Evolutionary conservation across 2,329 filamentous ascomycete species (phyloP).

Genomic region (Coniella vitis): DNA sequence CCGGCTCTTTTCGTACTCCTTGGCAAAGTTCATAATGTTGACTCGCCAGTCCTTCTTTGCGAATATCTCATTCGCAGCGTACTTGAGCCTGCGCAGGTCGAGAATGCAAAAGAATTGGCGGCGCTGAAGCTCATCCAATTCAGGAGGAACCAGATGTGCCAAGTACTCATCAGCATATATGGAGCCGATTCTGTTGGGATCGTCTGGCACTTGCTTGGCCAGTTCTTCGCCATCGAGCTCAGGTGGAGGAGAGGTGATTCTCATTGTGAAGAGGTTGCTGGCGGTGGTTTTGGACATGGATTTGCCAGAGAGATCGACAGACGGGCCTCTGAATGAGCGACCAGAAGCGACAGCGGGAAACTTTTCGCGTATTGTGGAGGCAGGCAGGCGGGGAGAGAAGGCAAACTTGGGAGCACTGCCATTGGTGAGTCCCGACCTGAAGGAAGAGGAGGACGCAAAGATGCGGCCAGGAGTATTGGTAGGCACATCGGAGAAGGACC

Average conservation of each 20-base stretch:
- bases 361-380: conserved; percentile 39
- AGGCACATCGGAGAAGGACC: conserved; percentile 14
- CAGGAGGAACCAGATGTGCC: conserved; percentile 47
- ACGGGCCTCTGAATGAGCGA: conserved; percentile 36
- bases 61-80: conserved; percentile 55
- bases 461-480: conserved; percentile 27
- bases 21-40: conserved; percentile 56
- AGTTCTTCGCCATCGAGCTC: conserved; percentile 50
- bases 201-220: conserved; percentile 45
- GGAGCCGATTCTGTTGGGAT: conserved; percentile 44
- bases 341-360: conserved; percentile 41
- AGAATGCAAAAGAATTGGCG: conserved; percentile 59
- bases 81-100: conserved; percentile 54
- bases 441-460: conserved; percentile 24
- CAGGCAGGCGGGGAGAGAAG: conserved; percentile 41
- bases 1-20: conserved; percentile 58
- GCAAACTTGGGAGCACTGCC: conserved; percentile 21
- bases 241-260: conserved; percentile 50
- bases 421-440: conserved; percentile 18
- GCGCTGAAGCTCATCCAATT: conserved; percentile 52
- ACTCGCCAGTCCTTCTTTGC: conserved; percentile 55
- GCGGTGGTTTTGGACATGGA: conserved; percentile 43
- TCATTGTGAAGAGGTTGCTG: conserved; percentile 50
- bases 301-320: conserved; percentile 39
- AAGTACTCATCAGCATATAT: conserved; percentile 56